Evolutionary conservation across 495 filamentous ascomycete species (phyloP).

Genomic region (Trichoderma gamsii): DNA sequence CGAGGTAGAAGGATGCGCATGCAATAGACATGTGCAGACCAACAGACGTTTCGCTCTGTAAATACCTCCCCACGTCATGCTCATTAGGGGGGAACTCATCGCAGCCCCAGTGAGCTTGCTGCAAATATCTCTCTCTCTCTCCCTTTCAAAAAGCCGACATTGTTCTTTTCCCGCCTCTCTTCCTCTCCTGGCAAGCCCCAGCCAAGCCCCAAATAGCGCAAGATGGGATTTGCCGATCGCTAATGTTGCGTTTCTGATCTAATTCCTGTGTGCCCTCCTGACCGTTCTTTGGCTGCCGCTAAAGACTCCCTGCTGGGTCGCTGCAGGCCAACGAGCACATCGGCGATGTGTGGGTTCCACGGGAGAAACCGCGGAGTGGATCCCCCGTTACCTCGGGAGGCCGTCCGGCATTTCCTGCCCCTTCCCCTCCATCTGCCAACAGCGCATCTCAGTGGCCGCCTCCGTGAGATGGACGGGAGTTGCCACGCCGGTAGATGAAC

Average conservation of each 20-base stretch:
- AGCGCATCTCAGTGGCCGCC: neutral
- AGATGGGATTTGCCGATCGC: neutral
- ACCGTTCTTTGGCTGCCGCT: constrained; percentile 5
- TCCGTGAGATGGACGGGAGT: neutral
- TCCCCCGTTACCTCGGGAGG: constrained; percentile 1
- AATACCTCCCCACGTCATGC: neutral
- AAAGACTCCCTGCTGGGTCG: neutral
- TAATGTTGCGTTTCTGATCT: neutral
- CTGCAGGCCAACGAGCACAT: neutral
- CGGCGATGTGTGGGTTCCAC: neutral
- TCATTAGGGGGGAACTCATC: too few relatives aligned
- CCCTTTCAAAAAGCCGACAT: too few relatives aligned
- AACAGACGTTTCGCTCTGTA: neutral
- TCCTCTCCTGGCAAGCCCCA: neutral
- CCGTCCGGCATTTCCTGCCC: neutral
- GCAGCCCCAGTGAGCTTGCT: neutral
- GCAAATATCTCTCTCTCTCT: neutral
- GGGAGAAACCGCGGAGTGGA: constrained; percentile 11
- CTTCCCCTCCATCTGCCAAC: neutral
- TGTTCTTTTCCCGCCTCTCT: too few relatives aligned
- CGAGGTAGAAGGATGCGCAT: neutral
- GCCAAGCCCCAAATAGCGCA: neutral
- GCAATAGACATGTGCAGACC: neutral
- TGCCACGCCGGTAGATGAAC: neutral
- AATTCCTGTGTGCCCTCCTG: constrained; percentile 1